Evolutionary conservation across 2,329 filamentous ascomycete species (phyloP), one percentile per base, ranked within the genome.

Genomic region (Penicillium olsonii): DNA sequence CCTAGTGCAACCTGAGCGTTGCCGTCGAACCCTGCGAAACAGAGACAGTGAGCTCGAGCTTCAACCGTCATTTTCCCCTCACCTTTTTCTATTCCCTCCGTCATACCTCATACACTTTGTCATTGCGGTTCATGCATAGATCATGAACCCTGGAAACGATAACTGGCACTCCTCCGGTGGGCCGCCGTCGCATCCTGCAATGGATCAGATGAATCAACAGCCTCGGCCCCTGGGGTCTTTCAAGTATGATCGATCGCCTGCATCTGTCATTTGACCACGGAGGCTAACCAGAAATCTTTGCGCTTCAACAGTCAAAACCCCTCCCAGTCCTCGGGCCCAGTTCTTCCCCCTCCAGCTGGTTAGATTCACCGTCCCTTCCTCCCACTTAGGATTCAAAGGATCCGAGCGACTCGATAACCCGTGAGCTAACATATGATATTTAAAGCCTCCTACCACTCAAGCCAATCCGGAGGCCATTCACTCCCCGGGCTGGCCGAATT

Each of bases 401-500:
- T 37, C 19, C 10, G 24, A 31, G 14, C 22, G 24, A 34, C 33
- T 5, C 12, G 26, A 29, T 31, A 24, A 27, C 17, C 17, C 11
- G 40, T 44, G 42, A 37, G 45, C 56, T 68, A 41, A 66, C 57
- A 47, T 41, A n/a, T 37, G 50, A 35, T 39, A 45, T 17, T 22
- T 53, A 27, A 45, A 68, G 74, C 68, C 29, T 68, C 73, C 14
- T 73, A 74, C 51, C 74, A 76, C 53, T 67, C 69, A 46, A 67
- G 63, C 55, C 73, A 75, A 55, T 62, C 71, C 12, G 67, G 72
- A 31, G 68, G 71, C n/a, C 74, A 76, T 47, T 75, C 71, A 24
- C 67, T 77, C 37, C 75, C 74, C 29, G 73, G 71, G 19, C 59
- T 77, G 49, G 73, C 74, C 50, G 74, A 77, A 55, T 55, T 77